Evolutionary conservation across 768 basidiomycete species (phyloP), one percentile per base, ranked within the genome.

Genomic region (Suillus hirtellus): DNA sequence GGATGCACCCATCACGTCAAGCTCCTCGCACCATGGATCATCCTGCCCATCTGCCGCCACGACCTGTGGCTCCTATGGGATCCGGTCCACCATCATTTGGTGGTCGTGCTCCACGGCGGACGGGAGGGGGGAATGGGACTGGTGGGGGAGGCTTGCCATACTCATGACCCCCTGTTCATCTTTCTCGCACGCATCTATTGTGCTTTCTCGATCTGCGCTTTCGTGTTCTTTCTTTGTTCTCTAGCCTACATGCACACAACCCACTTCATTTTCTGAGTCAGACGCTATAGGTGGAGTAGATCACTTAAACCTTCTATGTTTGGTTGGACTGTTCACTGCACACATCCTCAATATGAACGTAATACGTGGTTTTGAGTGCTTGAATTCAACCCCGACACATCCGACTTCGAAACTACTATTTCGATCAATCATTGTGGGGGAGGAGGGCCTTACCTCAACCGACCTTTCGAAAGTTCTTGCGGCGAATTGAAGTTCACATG

Each of bases 131-230:
- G 2, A 54, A 58, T 27, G 66, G 65, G 19, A 64, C 69, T 24
- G 62, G 49, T 15, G 67, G 55, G 8, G 72, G 67, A 8, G 73
- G 67, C 15, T 63, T 74, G n/a, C 73, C 75, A 7, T 76, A 75
- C 35, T 75, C 75, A 58, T 76, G 38, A n/a, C 42, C 38, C 37
- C 10, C 9, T 34, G 52, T n/a, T 35, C 10, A 60, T 34, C 7
- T 60, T 60, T 55, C 10, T 60, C 17, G 24, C 31, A 31, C 49
- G 27, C 37, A 55, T 60, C 52, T 60, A 44, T 60, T 35, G 44
- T 60, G 59, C n/a, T 60, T 34, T 55, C 19, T 60, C 21, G 59
- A 35, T 60, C n/a, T 60, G 52, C n/a, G 31, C 37, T 55, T 34
- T 19, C 37, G 14, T 38, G 11, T 60, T 11, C 15, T 60, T 38